phyloP scores from a whole-genome alignment of 108 stramenopile genomes.

The Chaetoceros muelleri region DNA sequence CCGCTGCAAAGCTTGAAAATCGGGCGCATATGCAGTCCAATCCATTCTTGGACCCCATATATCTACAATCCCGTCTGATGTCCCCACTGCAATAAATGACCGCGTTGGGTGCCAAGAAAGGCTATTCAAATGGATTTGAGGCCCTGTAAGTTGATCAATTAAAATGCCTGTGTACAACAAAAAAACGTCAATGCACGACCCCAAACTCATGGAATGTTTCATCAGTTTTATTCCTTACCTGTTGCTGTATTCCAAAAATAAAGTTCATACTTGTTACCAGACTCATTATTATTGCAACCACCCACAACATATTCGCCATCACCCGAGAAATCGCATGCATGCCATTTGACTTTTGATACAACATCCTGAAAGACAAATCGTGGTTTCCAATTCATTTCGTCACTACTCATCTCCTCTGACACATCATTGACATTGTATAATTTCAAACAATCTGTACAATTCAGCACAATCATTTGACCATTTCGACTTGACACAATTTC shows the following conservation, averaged over 20 bases:
- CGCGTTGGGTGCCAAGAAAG: slow-evolving; percentile 79
- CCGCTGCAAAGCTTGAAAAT: slow-evolving; percentile 66
- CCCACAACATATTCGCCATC: slow-evolving; percentile 77
- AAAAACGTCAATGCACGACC: too few species aligned
- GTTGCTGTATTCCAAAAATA: slow-evolving; percentile 69
- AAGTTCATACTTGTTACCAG: slow-evolving; percentile 40
- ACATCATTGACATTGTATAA: slow-evolving; percentile 48
- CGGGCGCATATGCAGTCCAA: slow-evolving; percentile 78
- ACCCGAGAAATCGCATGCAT: slow-evolving; percentile 55
- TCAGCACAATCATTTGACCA: slow-evolving; percentile 47
- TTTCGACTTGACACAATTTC: slow-evolving; percentile 53
- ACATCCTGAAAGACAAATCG: slow-evolving; percentile 55
- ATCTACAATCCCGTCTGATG: slow-evolving; percentile 69
- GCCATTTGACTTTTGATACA: slow-evolving; percentile 57
- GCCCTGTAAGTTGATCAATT: slow-evolving; percentile 66
- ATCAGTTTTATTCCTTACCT: too few species aligned
- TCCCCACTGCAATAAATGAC: slow-evolving; percentile 64
- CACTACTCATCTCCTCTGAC: slow-evolving; percentile 14
- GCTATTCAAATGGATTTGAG: slow-evolving; percentile 37
- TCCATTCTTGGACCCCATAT: slow-evolving; percentile 63
- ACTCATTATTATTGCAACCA: slow-evolving; percentile 34
- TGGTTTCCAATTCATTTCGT: slow-evolving; percentile 10
- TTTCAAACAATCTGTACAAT: slow-evolving; percentile 58
- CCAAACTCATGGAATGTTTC: too few species aligned
- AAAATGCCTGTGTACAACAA: slow-evolving; percentile 31